Conservation (phyloP, 2,329 filamentous ascomycete genomes). For the Aspergillus puulaauensis region DNA sequence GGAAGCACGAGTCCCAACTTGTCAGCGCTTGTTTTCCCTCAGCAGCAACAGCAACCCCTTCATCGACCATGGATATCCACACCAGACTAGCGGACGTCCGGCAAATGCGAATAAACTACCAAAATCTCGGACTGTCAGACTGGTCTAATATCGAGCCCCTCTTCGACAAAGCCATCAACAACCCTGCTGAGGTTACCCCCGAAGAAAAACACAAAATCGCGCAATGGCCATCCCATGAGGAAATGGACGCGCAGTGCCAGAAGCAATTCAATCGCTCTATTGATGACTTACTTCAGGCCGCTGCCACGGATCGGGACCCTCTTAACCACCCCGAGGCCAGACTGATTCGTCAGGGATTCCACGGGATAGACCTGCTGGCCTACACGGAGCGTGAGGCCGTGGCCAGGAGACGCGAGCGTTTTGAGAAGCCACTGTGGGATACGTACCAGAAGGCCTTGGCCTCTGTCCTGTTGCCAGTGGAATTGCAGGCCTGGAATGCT, state of each 20-base stretch:
- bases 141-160: slow-evolving; percentile 6
- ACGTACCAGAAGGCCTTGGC: neutral
- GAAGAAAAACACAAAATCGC: slow-evolving; percentile 14
- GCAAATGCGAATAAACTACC: too few species aligned
- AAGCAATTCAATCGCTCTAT: slow-evolving; percentile 7
- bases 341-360: slow-evolving; percentile 8
- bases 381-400: neutral
- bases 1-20: too few species aligned
- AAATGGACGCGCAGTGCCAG: slow-evolving; percentile 10
- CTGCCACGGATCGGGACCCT: slow-evolving; percentile 3
- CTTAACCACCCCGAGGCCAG: slow-evolving; percentile 9
- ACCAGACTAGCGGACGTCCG: too few species aligned
- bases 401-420: neutral
- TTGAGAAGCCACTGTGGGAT: neutral
- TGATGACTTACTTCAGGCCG: slow-evolving; percentile 6
- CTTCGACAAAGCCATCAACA: slow-evolving; percentile 15
- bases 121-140: too few species aligned
- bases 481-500: neutral
- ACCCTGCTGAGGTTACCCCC: slow-evolving; percentile 5
- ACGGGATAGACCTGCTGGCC: neutral
- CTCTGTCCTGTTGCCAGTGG: neutral
- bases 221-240: slow-evolving; percentile 10
- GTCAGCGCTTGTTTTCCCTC: too few species aligned
- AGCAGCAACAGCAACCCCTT: too few species aligned
- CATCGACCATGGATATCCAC: too few species aligned